These are phyloP conservation scores for Calonectria ilicicola DNA, from an alignment of 2,329 filamentous ascomycete species.

Conservation along the genomic window DNA sequence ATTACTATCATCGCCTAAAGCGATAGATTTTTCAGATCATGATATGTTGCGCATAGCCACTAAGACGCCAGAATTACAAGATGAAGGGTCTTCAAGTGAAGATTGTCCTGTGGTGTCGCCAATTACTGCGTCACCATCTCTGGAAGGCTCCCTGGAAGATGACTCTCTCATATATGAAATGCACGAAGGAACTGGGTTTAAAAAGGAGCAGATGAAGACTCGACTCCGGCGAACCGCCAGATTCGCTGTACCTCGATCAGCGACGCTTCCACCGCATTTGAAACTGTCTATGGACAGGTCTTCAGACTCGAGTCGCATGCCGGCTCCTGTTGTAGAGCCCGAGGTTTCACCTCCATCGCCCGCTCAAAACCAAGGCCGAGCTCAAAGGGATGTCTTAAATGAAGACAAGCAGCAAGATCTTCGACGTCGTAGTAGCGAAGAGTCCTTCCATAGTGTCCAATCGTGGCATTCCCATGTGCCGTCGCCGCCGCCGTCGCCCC, in stretches of 20 bases:
- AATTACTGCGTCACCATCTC: slow-evolving; percentile 13
- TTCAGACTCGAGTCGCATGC: slow-evolving; percentile 33
- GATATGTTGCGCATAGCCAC: background rate
- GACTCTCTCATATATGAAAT: slow-evolving; percentile 37
- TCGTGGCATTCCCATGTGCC: slow-evolving; percentile 61
- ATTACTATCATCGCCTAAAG: background rate
- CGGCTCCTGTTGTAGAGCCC: slow-evolving; percentile 31
- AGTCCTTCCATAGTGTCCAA: slow-evolving; percentile 67
- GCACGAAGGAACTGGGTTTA: slow-evolving; percentile 47
- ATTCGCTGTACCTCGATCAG: slow-evolving; percentile 44
- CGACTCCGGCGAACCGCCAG: slow-evolving; percentile 46
- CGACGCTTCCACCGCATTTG: slow-evolving; percentile 45
- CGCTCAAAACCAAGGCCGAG: background rate
- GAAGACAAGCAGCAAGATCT: slow-evolving; percentile 20
- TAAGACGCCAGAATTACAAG: background rate
- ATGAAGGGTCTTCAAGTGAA: background rate
- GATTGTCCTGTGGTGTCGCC: background rate
- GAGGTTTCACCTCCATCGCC: slow-evolving; percentile 3
- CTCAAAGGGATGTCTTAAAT: background rate
- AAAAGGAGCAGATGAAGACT: slow-evolving; percentile 44
- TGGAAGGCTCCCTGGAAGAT: slow-evolving; percentile 23
- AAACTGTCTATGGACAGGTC: slow-evolving; percentile 39
- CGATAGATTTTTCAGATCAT: background rate
- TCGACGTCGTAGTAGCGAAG: slow-evolving; percentile 46
- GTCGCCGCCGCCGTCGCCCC: slow-evolving; percentile 56